Evolutionary conservation across 1,284 basidiomycete genomes (phyloP).

Genomic region (Pisolithus thermaeus): DNA sequence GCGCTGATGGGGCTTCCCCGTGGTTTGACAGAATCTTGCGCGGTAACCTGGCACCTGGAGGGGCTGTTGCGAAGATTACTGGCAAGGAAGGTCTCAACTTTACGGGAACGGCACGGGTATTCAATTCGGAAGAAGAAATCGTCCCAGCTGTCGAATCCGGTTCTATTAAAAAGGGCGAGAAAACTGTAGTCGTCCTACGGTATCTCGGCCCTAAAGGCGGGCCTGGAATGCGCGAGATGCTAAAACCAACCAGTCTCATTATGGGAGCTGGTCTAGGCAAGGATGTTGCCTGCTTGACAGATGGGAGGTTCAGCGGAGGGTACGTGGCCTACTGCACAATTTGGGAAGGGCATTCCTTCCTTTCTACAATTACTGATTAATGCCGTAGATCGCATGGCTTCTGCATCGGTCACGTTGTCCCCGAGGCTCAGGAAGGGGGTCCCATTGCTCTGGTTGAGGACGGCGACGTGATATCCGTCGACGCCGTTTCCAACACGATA

Average conservation of each 20-base stretch:
- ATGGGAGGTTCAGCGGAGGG: conserved; percentile 94
- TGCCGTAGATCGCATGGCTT: conserved; percentile 74
- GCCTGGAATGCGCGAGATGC: conserved; percentile 94
- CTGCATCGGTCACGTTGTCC: conserved; percentile 88
- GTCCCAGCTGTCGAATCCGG: conserved; percentile 76
- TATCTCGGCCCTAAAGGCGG: conserved; percentile 90
- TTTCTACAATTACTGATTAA: neutral
- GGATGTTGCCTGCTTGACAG: conserved; percentile 88
- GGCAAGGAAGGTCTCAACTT: conserved; percentile 89
- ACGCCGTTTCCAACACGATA: conserved; percentile 81
- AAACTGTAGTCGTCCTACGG: conserved; percentile 84
- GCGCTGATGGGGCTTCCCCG: conserved; percentile 2
- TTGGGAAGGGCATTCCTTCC: neutral
- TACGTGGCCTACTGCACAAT: conserved; percentile 34
- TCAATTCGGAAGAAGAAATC: conserved; percentile 81
- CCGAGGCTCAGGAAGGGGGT: conserved; percentile 85
- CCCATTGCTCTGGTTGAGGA: conserved; percentile 87
- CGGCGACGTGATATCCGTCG: conserved; percentile 82
- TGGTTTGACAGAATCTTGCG: conserved; percentile 56
- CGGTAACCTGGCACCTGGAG: conserved; percentile 88
- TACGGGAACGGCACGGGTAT: conserved; percentile 77
- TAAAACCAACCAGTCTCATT: conserved; percentile 85
- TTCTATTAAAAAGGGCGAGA: conserved; percentile 79
- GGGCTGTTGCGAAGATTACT: conserved; percentile 92
- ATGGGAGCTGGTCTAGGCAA: conserved; percentile 92